phyloP scores from a whole-genome alignment of 2,329 filamentous ascomycete species.

The Trichophyton schoenleinii region DNA sequence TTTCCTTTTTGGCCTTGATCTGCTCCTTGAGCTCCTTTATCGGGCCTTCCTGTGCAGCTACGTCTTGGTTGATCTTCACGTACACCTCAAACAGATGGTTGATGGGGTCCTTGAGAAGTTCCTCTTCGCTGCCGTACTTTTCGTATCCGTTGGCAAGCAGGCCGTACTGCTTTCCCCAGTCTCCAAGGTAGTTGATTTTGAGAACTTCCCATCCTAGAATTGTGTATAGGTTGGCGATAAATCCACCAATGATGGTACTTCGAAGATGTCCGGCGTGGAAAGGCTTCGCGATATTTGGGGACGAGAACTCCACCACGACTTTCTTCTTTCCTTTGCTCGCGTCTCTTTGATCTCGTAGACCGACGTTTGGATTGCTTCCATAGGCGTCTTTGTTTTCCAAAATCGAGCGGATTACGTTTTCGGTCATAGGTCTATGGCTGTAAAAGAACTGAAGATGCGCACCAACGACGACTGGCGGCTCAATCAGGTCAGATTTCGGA shows the following conservation, averaged over 20 bases:
- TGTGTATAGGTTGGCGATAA: slow-evolving; percentile 50
- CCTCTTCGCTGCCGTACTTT: slow-evolving; percentile 48
- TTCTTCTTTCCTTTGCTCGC: slow-evolving; percentile 45
- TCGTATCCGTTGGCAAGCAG: slow-evolving; percentile 51
- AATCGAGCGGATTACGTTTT: slow-evolving; percentile 48
- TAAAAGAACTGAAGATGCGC: slow-evolving; percentile 56
- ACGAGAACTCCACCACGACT: slow-evolving; percentile 53
- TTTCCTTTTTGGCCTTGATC: slow-evolving; percentile 37
- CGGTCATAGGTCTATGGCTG: slow-evolving; percentile 44
- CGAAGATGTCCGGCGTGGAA: slow-evolving; percentile 54
- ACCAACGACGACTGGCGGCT: slow-evolving; percentile 43
- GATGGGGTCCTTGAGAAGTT: slow-evolving; percentile 48
- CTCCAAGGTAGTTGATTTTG: slow-evolving; percentile 55
- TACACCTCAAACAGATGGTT: slow-evolving; percentile 56
- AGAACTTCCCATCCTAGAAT: slow-evolving; percentile 50
- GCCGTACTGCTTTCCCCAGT: slow-evolving; percentile 58
- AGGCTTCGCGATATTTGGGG: slow-evolving; percentile 55
- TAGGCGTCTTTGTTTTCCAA: slow-evolving; percentile 44
- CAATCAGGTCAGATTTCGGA: slow-evolving; percentile 46
- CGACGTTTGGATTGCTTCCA: slow-evolving; percentile 48
- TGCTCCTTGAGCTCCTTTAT: slow-evolving; percentile 44
- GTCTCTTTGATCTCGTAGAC: slow-evolving; percentile 46
- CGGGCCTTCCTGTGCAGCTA: slow-evolving; percentile 43
- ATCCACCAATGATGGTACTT: slow-evolving; percentile 56
- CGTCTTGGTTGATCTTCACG: slow-evolving; percentile 49